phyloP scores from a whole-genome alignment of 176 grass and related monocot species.

The Bolboschoenus planiculmis region DNA sequence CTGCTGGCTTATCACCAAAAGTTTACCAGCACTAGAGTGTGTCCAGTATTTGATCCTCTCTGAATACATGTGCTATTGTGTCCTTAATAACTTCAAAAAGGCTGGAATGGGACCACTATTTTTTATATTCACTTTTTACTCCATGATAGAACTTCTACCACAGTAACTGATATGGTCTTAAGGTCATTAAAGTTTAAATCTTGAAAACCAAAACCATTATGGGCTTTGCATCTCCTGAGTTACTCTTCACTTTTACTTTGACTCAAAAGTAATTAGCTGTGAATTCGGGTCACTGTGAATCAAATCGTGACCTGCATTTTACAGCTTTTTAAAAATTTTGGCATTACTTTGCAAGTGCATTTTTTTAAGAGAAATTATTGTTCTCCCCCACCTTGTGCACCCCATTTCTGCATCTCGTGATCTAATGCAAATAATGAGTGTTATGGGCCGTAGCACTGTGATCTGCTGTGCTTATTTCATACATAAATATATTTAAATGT shows the following conservation, averaged over 20 bases:
- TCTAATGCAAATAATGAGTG: no score
- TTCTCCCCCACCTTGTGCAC: no score
- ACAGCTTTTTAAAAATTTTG: background rate
- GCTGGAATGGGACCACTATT: background rate
- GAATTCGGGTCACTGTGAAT: background rate
- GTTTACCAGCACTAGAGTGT: background rate
- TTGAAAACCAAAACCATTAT: background rate
- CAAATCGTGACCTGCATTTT: background rate
- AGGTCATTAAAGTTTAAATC: background rate
- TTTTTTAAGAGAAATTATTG: no score
- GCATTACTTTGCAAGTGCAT: slow-evolving; percentile 20
- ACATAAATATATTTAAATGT: no score
- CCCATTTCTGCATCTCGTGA: no score
- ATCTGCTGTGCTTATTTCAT: no score
- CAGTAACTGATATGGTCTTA: background rate
- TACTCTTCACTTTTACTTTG: background rate
- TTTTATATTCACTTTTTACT: background rate
- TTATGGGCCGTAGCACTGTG: no score
- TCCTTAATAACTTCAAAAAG: background rate
- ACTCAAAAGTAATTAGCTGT: background rate
- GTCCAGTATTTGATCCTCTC: background rate
- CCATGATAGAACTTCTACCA: background rate
- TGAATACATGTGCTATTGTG: background rate
- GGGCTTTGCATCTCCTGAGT: background rate
- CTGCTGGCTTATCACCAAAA: background rate